phyloP scores from a whole-genome alignment of 345 rosid genomes.

The Eucalyptus tenuipes region DNA sequence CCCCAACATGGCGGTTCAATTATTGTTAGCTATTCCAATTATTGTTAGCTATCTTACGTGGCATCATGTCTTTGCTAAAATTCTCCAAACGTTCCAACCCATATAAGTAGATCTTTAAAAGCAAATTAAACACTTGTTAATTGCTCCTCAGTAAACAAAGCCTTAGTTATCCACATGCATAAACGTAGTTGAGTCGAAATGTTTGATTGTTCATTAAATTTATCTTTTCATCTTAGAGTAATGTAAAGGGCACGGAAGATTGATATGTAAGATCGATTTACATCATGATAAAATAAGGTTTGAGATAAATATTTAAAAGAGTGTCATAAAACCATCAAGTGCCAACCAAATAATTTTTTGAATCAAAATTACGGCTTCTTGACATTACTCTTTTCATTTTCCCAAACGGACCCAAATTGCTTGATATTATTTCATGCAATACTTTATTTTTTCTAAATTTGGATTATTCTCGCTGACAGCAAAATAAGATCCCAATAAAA shows the following conservation, averaged over 20 bases:
- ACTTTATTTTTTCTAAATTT: not conserved
- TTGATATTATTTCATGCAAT: not conserved
- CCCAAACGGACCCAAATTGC: not conserved
- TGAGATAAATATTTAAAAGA: not conserved
- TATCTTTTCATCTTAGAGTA: not conserved
- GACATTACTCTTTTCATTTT: not conserved
- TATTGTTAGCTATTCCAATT: not conserved
- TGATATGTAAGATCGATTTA: not conserved
- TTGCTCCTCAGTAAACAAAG: rapidly evolving
- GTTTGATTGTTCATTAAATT: not conserved
- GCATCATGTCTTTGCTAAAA: not conserved
- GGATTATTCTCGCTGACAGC: not conserved
- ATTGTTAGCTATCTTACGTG: rapidly evolving
- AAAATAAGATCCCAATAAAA: not conserved
- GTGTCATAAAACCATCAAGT: not conserved
- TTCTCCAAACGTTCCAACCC: not conserved
- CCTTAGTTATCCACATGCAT: not conserved
- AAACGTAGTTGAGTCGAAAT: not conserved
- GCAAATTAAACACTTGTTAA: not conserved
- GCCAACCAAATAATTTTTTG: not conserved
- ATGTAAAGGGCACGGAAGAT: not conserved
- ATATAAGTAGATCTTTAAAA: not conserved
- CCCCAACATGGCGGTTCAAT: not conserved
- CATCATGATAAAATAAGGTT: not conserved
- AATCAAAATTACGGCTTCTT: not conserved